Base-by-base conservation (phyloP, 2,329 filamentous ascomycete genomes). In the Fusarium coicis region DNA sequence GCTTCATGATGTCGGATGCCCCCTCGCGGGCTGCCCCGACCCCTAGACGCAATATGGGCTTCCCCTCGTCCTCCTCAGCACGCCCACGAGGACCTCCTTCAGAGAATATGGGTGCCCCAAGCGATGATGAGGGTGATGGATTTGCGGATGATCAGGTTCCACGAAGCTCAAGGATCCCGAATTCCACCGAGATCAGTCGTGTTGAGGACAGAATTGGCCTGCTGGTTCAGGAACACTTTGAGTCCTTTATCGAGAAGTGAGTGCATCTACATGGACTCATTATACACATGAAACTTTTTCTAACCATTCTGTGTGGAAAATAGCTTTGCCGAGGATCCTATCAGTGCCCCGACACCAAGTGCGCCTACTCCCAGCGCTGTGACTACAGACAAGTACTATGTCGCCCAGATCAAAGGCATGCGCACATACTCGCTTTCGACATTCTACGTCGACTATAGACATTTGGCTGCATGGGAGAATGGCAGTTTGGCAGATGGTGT, bases 381-480 rank as follows among this genome's bases (percentile, higher is more conserved):
- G 50, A 92, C 91, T 8, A 93, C 92, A 32, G 92, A 95, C 84
- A 93, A 93, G 80, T 95, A 95, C 84, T 97, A 96, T 81, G 87
- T 96, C 65, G 93, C 93, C 55, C 93, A 95, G 83, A 94, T 97
- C 76, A 91, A 93, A 78, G 92, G 91, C 70, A 90, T 97, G 87
- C 88, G 89, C 65, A 87, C 88, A 28, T 93, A 92, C 80, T 87
- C 90, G 72, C 88, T 96, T n/a, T 96, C 93, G 3, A 96, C 93
- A 10, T 90, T 96, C 65, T 97, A 96, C 80, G 89, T 97, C 78
- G 94, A 97, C 83, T 96, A 92, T 83, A 93, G 91, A 74, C 96
- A 99, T 81, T 85, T 99, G 36, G 89, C 91, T 63, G 88, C 90
- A 40, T 92, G 92, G 81, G 91, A 93, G 77, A 93, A 95, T 75